Evolutionary conservation across 805 yeast genomes (phyloP).

Genomic region (Starmerella potacharoeniae): DNA sequence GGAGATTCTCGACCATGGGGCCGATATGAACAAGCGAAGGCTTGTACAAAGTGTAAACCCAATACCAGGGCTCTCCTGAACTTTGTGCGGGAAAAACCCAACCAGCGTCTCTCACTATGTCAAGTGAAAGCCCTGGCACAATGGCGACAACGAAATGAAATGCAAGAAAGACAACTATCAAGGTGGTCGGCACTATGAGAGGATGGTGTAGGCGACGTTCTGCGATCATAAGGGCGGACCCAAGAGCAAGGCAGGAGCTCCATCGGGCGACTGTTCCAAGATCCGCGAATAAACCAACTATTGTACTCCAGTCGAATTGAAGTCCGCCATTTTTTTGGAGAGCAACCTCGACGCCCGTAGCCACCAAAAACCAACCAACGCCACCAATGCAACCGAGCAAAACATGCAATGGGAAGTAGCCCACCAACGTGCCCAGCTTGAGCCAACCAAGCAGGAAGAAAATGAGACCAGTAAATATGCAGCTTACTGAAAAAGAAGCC

Average conservation of each 20-base stretch:
- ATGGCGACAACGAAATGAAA: conserved; percentile 60
- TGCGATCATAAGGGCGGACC: conserved; percentile 47
- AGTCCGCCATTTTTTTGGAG: conserved; percentile 59
- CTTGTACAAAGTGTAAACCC: conserved; percentile 63
- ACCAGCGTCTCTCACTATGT: conserved; percentile 54
- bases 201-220: conserved; percentile 56
- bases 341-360: conserved; percentile 88
- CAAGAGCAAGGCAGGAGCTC: conserved; percentile 56
- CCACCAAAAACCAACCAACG: conserved; percentile 83
- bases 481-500: conserved; percentile 69
- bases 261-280: conserved; percentile 49
- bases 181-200: conserved; percentile 67
- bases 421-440: conserved; percentile 73
- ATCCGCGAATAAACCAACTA: conserved; percentile 31
- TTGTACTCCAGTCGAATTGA: conserved; percentile 47
- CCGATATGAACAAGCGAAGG: conserved; percentile 65
- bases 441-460: conserved; percentile 70
- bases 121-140: conserved; percentile 55
- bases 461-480: conserved; percentile 75
- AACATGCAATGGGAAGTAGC: conserved; percentile 92
- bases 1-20: conserved; percentile 55
- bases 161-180: conserved; percentile 53
- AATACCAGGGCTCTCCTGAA: conserved; percentile 73
- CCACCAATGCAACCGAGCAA: conserved; percentile 97
- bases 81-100: conserved; percentile 71